Conservation (phyloP, 805 yeast genomes). For the Priceomyces melissophilus region DNA sequence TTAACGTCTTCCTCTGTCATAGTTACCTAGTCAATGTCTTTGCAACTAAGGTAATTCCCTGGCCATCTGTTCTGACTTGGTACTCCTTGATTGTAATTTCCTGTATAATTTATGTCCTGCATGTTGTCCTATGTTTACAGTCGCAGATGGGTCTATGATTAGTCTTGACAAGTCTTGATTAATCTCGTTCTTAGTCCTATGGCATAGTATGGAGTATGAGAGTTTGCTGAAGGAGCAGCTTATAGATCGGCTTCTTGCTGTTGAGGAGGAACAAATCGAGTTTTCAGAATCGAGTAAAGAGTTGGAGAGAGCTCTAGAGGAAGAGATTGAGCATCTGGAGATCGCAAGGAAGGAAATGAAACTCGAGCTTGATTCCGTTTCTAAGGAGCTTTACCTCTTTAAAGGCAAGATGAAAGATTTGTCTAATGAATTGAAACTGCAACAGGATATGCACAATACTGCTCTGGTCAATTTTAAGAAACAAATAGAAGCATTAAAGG, state of each 20-base stretch:
- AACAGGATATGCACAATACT: slow-evolving; percentile 11
- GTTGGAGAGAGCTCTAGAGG: slow-evolving; percentile 42
- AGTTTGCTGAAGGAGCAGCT: slow-evolving; percentile 17
- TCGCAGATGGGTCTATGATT: not conserved
- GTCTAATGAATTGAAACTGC: slow-evolving; percentile 17
- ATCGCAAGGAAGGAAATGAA: slow-evolving; percentile 16
- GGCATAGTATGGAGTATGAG: slow-evolving; percentile 3
- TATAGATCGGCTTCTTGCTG: slow-evolving; percentile 27
- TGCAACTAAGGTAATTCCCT: too few species aligned
- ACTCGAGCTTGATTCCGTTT: slow-evolving; percentile 14
- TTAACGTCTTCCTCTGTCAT: too few species aligned
- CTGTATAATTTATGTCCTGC: too few species aligned
- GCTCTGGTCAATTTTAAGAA: slow-evolving; percentile 16
- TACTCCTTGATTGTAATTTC: too few species aligned
- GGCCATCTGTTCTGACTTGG: too few species aligned
- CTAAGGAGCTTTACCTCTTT: slow-evolving; percentile 16
- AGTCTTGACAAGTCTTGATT: not conserved
- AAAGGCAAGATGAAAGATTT: slow-evolving; percentile 13
- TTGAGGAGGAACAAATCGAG: slow-evolving; percentile 37
- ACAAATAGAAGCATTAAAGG: slow-evolving; percentile 20
- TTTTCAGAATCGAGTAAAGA: slow-evolving; percentile 44
- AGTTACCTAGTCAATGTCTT: too few species aligned
- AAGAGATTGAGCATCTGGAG: slow-evolving; percentile 37
- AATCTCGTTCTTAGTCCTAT: not conserved
- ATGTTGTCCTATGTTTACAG: too few species aligned